phyloP scores from a whole-genome alignment of 345 rosid species.

The Eutrema heterophyllum region DNA sequence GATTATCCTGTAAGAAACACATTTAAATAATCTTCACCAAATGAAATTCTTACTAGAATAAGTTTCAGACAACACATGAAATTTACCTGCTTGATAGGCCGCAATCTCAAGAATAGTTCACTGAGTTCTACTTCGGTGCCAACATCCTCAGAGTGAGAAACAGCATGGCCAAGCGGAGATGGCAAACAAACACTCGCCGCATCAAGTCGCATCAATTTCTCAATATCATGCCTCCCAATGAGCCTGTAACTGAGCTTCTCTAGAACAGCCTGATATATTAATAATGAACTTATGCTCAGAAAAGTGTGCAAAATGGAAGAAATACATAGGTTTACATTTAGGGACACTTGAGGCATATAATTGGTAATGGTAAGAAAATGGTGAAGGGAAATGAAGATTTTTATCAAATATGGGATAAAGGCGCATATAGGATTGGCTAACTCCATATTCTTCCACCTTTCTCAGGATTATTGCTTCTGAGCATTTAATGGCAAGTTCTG shows the following conservation, averaged over 20 bases:
- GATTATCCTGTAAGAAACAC: slow-evolving; percentile 65
- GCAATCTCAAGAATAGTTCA: slow-evolving; percentile 63
- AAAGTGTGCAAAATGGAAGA: slow-evolving; percentile 8
- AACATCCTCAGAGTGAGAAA: slow-evolving; percentile 43
- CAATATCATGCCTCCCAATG: slow-evolving; percentile 96
- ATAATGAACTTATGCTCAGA: slow-evolving; percentile 23
- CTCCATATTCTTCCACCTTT: neutral
- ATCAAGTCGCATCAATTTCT: slow-evolving; percentile 88
- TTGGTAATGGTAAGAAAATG: neutral
- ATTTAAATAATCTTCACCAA: neutral
- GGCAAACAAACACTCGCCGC: slow-evolving; percentile 76
- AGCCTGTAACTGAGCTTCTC: slow-evolving; percentile 98
- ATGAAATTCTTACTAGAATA: neutral
- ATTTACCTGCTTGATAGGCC: slow-evolving; percentile 83
- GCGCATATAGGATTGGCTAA: slow-evolving; percentile 1
- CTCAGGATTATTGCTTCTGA: slow-evolving; percentile 1
- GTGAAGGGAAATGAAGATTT: neutral
- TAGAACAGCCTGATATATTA: slow-evolving; percentile 81
- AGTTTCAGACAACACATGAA: neutral
- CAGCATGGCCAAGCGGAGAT: slow-evolving; percentile 44
- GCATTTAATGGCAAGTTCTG: slow-evolving; percentile 17
- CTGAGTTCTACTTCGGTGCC: slow-evolving; percentile 68
- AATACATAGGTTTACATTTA: neutral
- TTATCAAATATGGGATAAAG: neutral
- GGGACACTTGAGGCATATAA: neutral